phyloP scores from a whole-genome alignment of 768 basidiomycete genomes.

The Chlorophyllum brunneum region DNA sequence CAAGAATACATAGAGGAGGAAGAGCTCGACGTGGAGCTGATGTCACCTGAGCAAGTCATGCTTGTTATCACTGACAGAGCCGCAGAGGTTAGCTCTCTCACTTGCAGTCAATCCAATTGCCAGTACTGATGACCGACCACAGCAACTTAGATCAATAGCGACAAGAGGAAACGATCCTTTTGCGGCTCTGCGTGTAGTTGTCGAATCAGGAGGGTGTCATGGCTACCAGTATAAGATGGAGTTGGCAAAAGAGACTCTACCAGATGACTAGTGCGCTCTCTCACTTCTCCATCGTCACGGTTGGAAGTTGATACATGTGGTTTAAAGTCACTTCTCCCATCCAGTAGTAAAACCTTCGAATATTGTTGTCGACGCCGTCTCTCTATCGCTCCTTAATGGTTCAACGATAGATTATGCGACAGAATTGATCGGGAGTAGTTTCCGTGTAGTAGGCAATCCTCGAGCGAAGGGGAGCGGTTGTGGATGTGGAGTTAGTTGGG shows the following conservation, averaged over 20 bases:
- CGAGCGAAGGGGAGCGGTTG: conserved; percentile 88
- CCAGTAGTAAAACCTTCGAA: conserved; percentile 68
- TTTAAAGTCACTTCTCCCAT: conserved; percentile 63
- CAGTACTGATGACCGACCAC: conserved; percentile 9
- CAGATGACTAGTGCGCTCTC: conserved; percentile 79
- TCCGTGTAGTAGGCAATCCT: conserved; percentile 81
- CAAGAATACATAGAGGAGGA: conserved; percentile 50
- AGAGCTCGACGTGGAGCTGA: conserved; percentile 60
- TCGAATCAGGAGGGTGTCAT: conserved; percentile 95
- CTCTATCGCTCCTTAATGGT: conserved; percentile 80
- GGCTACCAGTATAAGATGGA: conserved; percentile 97
- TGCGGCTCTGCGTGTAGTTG: conserved; percentile 74
- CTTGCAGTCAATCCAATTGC: background rate
- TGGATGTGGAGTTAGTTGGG: conserved; percentile 97
- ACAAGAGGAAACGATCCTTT: conserved; percentile 55
- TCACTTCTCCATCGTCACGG: background rate
- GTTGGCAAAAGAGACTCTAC: conserved; percentile 54
- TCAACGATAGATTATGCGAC: conserved; percentile 89
- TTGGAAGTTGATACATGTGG: conserved; percentile 3
- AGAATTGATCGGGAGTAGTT: conserved; percentile 92
- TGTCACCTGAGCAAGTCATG: conserved; percentile 48
- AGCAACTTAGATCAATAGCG: conserved; percentile 80
- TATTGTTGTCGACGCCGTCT: conserved; percentile 82
- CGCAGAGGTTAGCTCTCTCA: conserved; percentile 52
- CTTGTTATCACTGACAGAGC: conserved; percentile 69